Base-by-base conservation (phyloP, 768 basidiomycete species). In the Pilatotrama ljubarskyi region DNA sequence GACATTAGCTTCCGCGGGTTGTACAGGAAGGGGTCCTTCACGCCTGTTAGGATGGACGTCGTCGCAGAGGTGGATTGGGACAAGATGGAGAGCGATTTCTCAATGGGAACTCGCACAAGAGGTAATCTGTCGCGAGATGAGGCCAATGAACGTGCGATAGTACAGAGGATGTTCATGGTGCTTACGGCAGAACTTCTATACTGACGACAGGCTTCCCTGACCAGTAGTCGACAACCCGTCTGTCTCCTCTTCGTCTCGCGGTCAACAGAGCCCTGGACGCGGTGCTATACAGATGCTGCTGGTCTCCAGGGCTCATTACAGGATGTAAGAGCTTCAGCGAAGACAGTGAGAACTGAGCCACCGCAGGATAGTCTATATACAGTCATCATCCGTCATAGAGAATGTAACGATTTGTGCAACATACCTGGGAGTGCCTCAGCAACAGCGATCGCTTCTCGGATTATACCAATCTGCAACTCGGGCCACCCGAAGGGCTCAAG, bases 401-500 rank as follows among this genome's bases (percentile, higher is more conserved):
- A 37, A 26, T 14, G 37, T 3, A n/a, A n/a, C 6, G n/a, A n/a
- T n/a, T n/a, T n/a, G n/a, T n/a, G n/a, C 37, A 3, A 74, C 81
- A 54, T 61, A 93, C 95, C 94, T 57, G 96, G 94, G 22, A 99
- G 76, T 14, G 93, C 86, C 72, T 98, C 93, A 1, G 93, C 91
- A 2, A 98, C 86, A 0, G 90, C 87, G 20, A 98, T 87, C 0
- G 94, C 93, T 71, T 98, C 97, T 37, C 93, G 84, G 20, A 98
- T 80, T n/a, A 95, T 85, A 22, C 93, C 94, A 17, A 98, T 84
- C 76, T 97, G 96, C 40, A 99, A 77, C 71, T 95, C 93, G 2
- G 95, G 89, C 96, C 96, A 98, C 4, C 97, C 97, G 70, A 86
- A 91, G 5, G 82, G 73, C 62, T 86, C 84, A 24, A 73, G 76